phyloP scores from a whole-genome alignment of 2,329 filamentous ascomycete genomes.

The Aureobasidium mangrovei region DNA sequence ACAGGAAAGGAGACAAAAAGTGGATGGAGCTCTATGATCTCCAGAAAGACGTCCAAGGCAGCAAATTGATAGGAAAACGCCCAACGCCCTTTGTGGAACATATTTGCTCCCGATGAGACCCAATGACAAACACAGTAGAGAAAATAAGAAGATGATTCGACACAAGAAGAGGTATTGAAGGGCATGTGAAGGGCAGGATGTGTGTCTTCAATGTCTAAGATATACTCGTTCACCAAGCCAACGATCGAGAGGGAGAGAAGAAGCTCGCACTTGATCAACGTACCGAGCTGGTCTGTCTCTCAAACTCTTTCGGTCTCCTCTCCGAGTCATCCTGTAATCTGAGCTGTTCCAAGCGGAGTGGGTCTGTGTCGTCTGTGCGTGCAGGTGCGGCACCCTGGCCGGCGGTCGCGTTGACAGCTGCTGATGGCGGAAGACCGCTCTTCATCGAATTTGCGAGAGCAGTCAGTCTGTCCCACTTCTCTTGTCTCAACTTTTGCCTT shows the following conservation, averaged over 20 bases:
- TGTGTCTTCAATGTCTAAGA: conserved; percentile 11
- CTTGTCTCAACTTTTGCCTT: conserved; percentile 73
- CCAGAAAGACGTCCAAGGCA: conserved; percentile 5
- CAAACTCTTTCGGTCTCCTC: conserved; percentile 31
- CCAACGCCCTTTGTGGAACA: neutral
- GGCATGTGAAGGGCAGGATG: conserved; percentile 6
- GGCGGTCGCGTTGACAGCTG: conserved; percentile 19
- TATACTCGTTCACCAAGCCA: conserved; percentile 9
- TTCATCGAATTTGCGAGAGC: conserved; percentile 69
- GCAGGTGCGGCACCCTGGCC: conserved; percentile 33
- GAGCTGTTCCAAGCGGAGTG: conserved; percentile 73
- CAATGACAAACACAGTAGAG: neutral
- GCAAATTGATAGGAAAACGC: conserved; percentile 10
- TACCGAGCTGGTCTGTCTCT: conserved; percentile 29
- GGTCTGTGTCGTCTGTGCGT: conserved; percentile 65
- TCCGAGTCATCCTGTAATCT: conserved; percentile 74
- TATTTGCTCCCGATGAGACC: conserved; percentile 3
- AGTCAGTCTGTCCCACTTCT: conserved; percentile 79
- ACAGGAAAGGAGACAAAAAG: conserved; percentile 8
- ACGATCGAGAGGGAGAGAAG: conserved; percentile 12
- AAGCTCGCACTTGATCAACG: conserved; percentile 24
- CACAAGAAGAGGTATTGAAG: neutral
- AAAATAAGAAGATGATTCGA: neutral
- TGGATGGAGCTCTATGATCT: conserved; percentile 1
- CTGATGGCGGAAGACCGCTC: conserved; percentile 29